Conservation (phyloP, 495 filamentous ascomycete species). For the Zalerion maritima region DNA sequence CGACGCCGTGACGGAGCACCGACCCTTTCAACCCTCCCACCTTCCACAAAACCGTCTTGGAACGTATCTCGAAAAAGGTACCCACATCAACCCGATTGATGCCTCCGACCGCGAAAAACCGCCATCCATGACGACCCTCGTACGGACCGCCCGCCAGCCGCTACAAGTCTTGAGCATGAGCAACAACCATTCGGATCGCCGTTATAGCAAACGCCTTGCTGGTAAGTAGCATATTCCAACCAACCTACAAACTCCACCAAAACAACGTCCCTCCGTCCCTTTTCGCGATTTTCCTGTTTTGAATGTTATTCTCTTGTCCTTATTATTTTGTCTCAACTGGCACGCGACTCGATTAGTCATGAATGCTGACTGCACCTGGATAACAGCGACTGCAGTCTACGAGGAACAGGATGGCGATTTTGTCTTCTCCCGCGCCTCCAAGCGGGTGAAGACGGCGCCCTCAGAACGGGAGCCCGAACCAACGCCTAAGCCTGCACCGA, state of each 20-base stretch:
- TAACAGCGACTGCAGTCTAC: slow-evolving; percentile 31
- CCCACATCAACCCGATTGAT: slow-evolving; percentile 6
- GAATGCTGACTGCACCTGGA: no score
- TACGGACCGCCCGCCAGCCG: slow-evolving; percentile 41
- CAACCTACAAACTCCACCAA: no score
- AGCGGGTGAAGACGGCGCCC: slow-evolving; percentile 31
- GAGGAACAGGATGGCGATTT: slow-evolving; percentile 55
- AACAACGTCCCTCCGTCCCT: slow-evolving; percentile 6
- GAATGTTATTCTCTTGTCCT: no score
- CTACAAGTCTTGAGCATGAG: slow-evolving; percentile 46
- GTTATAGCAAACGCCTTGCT: slow-evolving; percentile 41
- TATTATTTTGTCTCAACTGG: no score
- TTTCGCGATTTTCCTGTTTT: slow-evolving; percentile 2
- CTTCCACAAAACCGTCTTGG: not conserved
- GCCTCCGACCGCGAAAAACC: slow-evolving; percentile 11
- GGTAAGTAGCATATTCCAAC: no score
- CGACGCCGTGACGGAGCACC: no score
- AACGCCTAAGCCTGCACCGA: slow-evolving; percentile 18
- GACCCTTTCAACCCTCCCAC: no score
- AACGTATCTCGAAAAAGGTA: slow-evolving; percentile 9
- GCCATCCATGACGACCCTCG: slow-evolving; percentile 47
- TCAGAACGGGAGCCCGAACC: slow-evolving; percentile 26
- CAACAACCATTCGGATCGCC: slow-evolving; percentile 38
- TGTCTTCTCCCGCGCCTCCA: slow-evolving; percentile 42
- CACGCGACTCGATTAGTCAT: no score